Percentiles rank a stretch among this genome's conserved stretches.
These are phyloP conservation scores for Leucogyrophana mollusca DNA, from an alignment of 768 basidiomycete genomes.

Conservation along the genomic window DNA sequence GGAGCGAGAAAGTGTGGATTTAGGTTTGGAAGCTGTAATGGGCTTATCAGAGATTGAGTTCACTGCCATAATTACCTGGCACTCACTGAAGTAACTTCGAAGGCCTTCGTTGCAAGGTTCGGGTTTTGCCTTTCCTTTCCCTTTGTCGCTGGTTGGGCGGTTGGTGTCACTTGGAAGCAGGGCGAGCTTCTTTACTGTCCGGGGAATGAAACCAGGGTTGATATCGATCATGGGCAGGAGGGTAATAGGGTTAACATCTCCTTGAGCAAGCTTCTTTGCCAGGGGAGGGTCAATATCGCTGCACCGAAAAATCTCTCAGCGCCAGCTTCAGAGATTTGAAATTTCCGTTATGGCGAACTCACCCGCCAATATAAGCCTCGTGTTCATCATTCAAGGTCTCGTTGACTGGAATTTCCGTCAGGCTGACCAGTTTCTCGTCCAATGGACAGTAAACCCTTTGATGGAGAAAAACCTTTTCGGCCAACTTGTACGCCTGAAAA, in stretches of 20 bases:
- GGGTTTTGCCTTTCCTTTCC: conserved; percentile 45
- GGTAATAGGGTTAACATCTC: conserved; percentile 70
- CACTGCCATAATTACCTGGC: conserved; percentile 29
- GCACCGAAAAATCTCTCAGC: conserved; percentile 9
- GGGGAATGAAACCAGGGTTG: conserved; percentile 62
- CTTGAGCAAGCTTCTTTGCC: conserved; percentile 66
- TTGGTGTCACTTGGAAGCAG: conserved; percentile 27
- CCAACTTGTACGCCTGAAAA: conserved; percentile 68
- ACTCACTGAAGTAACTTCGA: conserved; percentile 65
- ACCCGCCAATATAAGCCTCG: conserved; percentile 78
- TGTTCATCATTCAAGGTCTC: conserved; percentile 53
- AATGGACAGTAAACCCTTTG: conserved; percentile 89
- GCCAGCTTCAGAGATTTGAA: conserved; percentile 1
- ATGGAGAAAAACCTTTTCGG: conserved; percentile 90
- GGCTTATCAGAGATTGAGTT: conserved; percentile 36
- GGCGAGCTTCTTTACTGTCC: conserved; percentile 44
- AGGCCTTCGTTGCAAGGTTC: conserved; percentile 36
- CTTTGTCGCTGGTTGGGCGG: conserved; percentile 32
- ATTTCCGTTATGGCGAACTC: no score
- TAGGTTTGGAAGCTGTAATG: conserved; percentile 22
- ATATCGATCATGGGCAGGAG: conserved; percentile 75
- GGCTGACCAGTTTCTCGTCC: conserved; percentile 60
- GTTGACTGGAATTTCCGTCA: conserved; percentile 58
- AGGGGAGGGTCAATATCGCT: conserved; percentile 65
- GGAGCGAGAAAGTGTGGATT: conserved; percentile 21